A percentile compares a stretch with the other conserved stretches of the same genome.
Conservation (phyloP, 805 yeast species). For the Candida montana region DNA sequence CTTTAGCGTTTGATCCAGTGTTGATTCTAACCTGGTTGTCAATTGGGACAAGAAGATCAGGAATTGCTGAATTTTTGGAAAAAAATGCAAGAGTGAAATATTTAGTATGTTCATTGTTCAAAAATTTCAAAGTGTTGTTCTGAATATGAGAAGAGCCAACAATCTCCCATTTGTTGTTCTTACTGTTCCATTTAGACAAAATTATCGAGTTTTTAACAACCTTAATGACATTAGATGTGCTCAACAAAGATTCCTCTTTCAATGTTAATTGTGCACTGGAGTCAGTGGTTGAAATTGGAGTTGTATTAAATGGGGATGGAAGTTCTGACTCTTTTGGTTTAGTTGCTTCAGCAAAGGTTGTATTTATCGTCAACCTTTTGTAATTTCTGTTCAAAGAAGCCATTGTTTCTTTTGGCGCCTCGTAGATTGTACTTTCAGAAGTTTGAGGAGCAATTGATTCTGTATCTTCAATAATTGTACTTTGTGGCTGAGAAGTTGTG, state of each 20-base stretch:
- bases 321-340: neutral
- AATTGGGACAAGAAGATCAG: slow-evolving; percentile 16
- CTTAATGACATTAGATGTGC: slow-evolving; percentile 3
- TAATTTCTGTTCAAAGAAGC: slow-evolving; percentile 12
- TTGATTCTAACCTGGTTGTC: slow-evolving; percentile 10
- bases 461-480: neutral
- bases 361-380: slow-evolving; percentile 9
- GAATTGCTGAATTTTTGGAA: slow-evolving; percentile 1
- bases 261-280: neutral
- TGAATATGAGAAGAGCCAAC: slow-evolving; percentile 14
- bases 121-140: slow-evolving; percentile 16
- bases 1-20: slow-evolving; percentile 10
- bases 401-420: slow-evolving; percentile 4
- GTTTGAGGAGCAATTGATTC: neutral
- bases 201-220: slow-evolving; percentile 14
- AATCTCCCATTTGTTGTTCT: slow-evolving; percentile 16
- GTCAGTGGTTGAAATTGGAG: neutral
- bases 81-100: slow-evolving; percentile 10
- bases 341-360: neutral
- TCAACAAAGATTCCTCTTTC: slow-evolving; percentile 1
- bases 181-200: slow-evolving; percentile 20
- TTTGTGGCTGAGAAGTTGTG: too few species aligned
- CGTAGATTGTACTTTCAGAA: neutral
- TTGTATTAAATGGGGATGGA: slow-evolving; percentile 9
- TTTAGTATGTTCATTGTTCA: slow-evolving; percentile 10